Evolutionary conservation across 495 filamentous ascomycete genomes (phyloP).

Genomic region (Xylaria longipes): DNA sequence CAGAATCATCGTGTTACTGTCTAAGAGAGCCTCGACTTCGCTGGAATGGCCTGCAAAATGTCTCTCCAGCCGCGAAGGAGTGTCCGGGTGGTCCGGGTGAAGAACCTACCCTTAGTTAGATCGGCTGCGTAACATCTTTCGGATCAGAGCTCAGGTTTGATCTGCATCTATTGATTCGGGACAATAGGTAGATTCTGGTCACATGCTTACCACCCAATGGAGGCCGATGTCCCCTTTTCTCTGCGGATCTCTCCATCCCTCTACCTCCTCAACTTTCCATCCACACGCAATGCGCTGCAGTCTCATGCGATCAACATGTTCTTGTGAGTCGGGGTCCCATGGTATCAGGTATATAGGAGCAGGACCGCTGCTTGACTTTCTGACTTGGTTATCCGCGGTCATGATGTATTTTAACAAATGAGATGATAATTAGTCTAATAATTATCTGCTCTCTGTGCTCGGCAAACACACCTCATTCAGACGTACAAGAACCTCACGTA

Average conservation of each 20-base stretch:
- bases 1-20: constrained; percentile 30
- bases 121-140: not conserved
- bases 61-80: not conserved
- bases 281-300: constrained; percentile 44
- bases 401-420: not conserved
- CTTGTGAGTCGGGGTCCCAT: constrained; percentile 42
- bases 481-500: not conserved
- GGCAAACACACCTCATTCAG: not conserved
- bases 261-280: constrained; percentile 39
- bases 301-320: constrained; percentile 38
- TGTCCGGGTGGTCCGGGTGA: constrained; percentile 15
- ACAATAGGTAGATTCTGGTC: not conserved
- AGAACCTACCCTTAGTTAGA: constrained; percentile 24
- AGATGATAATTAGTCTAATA: not conserved
- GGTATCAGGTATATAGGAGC: constrained; percentile 34
- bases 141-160: not conserved
- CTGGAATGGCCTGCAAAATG: constrained; percentile 19
- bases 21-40: constrained; percentile 33
- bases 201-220: constrained; percentile 32
- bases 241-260: constrained; percentile 24
- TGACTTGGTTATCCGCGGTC: not conserved
- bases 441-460: not conserved
- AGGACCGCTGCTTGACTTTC: not conserved
- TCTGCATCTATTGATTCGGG: not conserved
- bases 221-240: constrained; percentile 25